Evolutionary conservation across 2,329 filamentous ascomycete species (phyloP).

Genomic region (Talaromyces sp.): DNA sequence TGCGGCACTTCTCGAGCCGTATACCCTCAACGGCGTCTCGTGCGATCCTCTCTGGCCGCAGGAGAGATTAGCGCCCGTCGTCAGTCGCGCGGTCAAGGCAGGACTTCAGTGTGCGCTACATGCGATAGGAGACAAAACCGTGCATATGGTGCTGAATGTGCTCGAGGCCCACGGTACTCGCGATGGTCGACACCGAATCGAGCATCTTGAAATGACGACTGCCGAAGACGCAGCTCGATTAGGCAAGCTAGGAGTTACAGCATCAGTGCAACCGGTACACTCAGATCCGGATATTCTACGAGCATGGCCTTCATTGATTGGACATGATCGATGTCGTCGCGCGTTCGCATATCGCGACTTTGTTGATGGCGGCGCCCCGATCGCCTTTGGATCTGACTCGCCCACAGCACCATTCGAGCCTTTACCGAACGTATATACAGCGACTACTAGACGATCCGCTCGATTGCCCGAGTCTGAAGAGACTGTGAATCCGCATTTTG

Average conservation of each 20-base stretch:
- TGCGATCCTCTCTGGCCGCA: conserved; percentile 48
- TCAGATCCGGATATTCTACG: conserved; percentile 46
- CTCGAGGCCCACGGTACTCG: conserved; percentile 41
- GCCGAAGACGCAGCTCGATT: conserved; percentile 49
- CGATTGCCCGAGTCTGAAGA: conserved; percentile 38
- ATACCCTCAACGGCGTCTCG: conserved; percentile 40
- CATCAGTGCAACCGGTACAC: conserved; percentile 40
- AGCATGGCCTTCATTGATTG: conserved; percentile 48
- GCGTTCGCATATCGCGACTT: conserved; percentile 54
- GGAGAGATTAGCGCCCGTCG: conserved; percentile 42
- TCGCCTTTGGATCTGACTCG: conserved; percentile 50
- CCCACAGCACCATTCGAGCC: conserved; percentile 49
- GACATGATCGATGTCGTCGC: conserved; percentile 44
- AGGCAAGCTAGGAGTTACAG: conserved; percentile 46
- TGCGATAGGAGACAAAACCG: conserved; percentile 50
- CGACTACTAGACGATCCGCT: conserved; percentile 48
- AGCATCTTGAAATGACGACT: conserved; percentile 51
- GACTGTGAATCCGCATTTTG: conserved; percentile 46
- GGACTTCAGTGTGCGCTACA: conserved; percentile 51
- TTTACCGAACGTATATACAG: conserved; percentile 49
- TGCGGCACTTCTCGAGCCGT: conserved; percentile 48
- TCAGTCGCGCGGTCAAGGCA: conserved; percentile 43
- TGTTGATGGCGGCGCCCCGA: conserved; percentile 42
- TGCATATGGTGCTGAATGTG: conserved; percentile 46
- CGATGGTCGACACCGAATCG: conserved; percentile 48